Base-by-base conservation (phyloP, 805 yeast species). In the Debaryomyces hansenii region DNA sequence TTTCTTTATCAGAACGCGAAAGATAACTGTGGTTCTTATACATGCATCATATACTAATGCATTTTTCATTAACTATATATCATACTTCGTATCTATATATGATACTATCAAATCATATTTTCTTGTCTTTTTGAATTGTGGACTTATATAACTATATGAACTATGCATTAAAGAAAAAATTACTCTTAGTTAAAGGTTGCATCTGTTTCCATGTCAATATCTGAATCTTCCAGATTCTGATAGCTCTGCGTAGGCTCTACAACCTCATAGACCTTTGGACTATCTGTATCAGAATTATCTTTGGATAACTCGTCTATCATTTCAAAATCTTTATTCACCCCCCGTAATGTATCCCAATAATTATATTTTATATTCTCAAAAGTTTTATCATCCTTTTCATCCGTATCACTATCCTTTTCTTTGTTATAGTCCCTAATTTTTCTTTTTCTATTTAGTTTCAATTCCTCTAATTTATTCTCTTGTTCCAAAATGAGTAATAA, bases 311-410 rank as follows among this genome's bases (percentile, higher is more conserved):
- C 49, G 33, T 51, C 58, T 20, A 41, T 49, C 70, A 66, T 64
- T 12, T 60, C 67, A 11, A 55, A 39, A 44, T 68, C 73, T 15
- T 40, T 42, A n/a, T 59, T 58, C 11, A 60, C 41, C 35, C 3
- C 12, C 6, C 56, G 46, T 10, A 68, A 45, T 7, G 54, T 60
- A 43, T 67, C 74, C 74, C 75, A 70, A 51, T 70, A 70, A 37
- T 56, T 58, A 47, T 71, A 71, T 43, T 57, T 55, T 20, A 64
- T 50, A 36, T 63, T 65, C n/a, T 53, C 48, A 37, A 46, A 54
- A 8, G 42, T 43, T 2, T 51, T 48, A 35, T 44, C 51, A 32
- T 49, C 40, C 9, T 40, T 47, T 20, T 42, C 43, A 20, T 34
- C 33, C 15, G 20, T 45, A 31, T 43, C 41, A 9, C 15, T 15